Percentiles rank a stretch among this genome's conserved stretches.
These are phyloP conservation scores for Fusarium compactum DNA, from an alignment of 2,329 filamentous ascomycete species.

Conservation along the genomic window DNA sequence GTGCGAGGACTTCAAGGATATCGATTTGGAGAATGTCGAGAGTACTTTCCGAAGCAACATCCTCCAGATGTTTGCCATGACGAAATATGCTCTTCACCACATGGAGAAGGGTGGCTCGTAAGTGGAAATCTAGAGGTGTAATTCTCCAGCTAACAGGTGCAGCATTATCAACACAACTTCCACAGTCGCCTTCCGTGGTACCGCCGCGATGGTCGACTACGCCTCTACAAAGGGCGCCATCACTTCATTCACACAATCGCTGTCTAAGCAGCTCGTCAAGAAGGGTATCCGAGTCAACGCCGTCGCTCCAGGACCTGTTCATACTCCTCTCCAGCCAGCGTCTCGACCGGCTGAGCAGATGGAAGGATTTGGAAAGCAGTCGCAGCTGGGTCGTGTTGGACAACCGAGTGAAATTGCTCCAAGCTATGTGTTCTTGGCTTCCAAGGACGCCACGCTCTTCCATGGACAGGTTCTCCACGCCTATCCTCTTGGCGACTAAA, in stretches of 20 bases:
- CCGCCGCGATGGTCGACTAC: slow-evolving; percentile 65
- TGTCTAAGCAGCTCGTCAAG: slow-evolving; percentile 64
- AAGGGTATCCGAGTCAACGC: slow-evolving; percentile 69
- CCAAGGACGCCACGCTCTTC: slow-evolving; percentile 55
- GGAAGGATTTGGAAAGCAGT: slow-evolving; percentile 57
- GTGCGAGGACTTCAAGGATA: slow-evolving; percentile 64
- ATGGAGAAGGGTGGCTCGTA: slow-evolving; percentile 63
- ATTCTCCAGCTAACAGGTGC: background rate
- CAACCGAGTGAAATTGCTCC: slow-evolving; percentile 60
- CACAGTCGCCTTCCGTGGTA: slow-evolving; percentile 66
- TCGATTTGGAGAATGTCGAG: slow-evolving; percentile 66
- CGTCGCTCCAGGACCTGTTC: slow-evolving; percentile 58
- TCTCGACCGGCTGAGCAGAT: slow-evolving; percentile 59
- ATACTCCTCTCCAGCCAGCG: slow-evolving; percentile 59
- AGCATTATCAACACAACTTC: slow-evolving; percentile 70
- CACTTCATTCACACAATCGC: slow-evolving; percentile 64
- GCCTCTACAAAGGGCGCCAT: slow-evolving; percentile 70
- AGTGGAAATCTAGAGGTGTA: slow-evolving; percentile 28
- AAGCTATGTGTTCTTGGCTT: slow-evolving; percentile 56
- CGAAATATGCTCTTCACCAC: slow-evolving; percentile 67
- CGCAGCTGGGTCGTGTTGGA: slow-evolving; percentile 54
- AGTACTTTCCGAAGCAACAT: slow-evolving; percentile 69
- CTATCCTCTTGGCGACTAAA: slow-evolving; percentile 55
- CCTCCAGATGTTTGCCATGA: slow-evolving; percentile 69
- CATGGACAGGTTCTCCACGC: slow-evolving; percentile 57